phyloP scores from a whole-genome alignment of 768 basidiomycete species.

The Pholiota conissans region DNA sequence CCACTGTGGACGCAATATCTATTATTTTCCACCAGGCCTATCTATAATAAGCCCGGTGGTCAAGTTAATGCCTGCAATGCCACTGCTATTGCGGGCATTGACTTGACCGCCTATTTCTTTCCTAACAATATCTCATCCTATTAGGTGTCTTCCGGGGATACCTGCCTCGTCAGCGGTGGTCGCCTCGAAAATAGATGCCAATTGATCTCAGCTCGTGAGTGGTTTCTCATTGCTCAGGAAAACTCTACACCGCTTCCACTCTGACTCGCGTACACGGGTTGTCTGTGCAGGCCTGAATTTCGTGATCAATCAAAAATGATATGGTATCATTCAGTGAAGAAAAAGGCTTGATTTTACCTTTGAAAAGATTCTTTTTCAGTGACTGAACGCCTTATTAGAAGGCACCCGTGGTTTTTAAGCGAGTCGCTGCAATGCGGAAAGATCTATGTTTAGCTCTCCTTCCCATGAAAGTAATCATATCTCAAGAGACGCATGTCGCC shows the following conservation, averaged over 20 bases:
- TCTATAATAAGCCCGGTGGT: background rate
- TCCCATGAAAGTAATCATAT: constrained; percentile 4
- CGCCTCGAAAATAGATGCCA: background rate
- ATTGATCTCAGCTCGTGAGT: background rate
- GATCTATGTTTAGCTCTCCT: constrained; percentile 6
- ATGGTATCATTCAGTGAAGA: background rate
- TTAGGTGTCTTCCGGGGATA: background rate
- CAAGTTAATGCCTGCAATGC: background rate
- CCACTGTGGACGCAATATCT: too few relatives aligned
- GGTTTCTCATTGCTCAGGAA: background rate
- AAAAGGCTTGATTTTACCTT: background rate
- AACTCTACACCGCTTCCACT: background rate
- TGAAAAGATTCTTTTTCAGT: background rate
- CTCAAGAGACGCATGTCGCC: background rate
- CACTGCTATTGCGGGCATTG: background rate
- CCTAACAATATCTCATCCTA: background rate
- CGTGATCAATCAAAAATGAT: background rate
- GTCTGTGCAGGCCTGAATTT: background rate
- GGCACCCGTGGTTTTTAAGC: background rate
- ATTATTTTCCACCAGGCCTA: background rate
- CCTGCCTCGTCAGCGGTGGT: background rate
- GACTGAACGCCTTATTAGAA: background rate
- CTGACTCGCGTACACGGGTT: background rate
- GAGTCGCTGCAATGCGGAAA: background rate
- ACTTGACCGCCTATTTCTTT: background rate